Base-by-base conservation (phyloP, 148 eudicot genomes). In the Rhododendron molle region DNA sequence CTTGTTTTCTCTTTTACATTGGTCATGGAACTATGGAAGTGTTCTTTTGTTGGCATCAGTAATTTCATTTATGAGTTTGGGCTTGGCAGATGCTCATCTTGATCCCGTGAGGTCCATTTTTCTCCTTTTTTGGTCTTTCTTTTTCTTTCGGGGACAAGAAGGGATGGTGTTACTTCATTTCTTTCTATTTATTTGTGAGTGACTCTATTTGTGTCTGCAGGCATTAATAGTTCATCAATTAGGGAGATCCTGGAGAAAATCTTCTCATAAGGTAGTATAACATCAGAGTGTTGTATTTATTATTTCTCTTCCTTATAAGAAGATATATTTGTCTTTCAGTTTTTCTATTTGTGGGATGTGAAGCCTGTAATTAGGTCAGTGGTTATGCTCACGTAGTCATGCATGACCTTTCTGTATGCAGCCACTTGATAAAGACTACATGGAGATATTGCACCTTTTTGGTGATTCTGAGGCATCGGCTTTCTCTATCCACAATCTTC, bases 231-330 rank as follows among this genome's bases (percentile, higher is more conserved):
- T 92, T 85, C 98, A 95, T 92, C 88, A 81, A 43, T 89, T 93
- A 78, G 98, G 98, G 82, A 94, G 99, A 91, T 90, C 94, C 56
- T 97, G 99, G 99, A 92, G 98, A 87, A 94, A 90, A 91, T 30
- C 90, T 72, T 83, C 83, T 46, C 86, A 91, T 87, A 93, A 94
- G 99, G 99, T 95, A 85, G 86, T 85, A 32, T 74, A 58, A 50
- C 79, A 23, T 54, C 28, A 44, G 69, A 26, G 20, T 79, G 11
- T 36, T 32, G 28, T 62, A 62, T 71, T 73, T 62, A 30, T 7
- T 34, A 4, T 60, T 54, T 72, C 6, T 77, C 26, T 54, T 13
- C 74, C 71, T 20, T 21, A 15, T 71, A 32, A 71, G 18, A 32
- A 56, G 36, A 26, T 36, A 32, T 12, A 54, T 30, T 28, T 76